Conservation (phyloP, 2,329 filamentous ascomycete genomes). For the Zymoseptoria crescenta region DNA sequence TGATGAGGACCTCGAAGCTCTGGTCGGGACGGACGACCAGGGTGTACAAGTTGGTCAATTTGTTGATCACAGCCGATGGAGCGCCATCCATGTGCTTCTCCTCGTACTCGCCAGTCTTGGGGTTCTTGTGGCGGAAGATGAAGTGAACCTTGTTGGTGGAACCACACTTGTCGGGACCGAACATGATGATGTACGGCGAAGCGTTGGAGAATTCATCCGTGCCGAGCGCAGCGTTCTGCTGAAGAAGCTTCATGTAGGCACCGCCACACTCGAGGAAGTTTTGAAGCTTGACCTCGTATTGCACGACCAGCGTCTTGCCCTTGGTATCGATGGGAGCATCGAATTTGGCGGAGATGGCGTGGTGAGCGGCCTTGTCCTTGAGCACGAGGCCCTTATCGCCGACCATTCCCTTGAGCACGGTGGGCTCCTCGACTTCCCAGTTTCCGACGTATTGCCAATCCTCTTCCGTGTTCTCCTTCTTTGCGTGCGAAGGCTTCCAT, state of each 20-base stretch:
- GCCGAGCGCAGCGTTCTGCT: slow-evolving; percentile 94
- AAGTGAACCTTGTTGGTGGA: slow-evolving; percentile 96
- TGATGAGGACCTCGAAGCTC: slow-evolving; percentile 85
- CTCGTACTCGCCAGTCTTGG: slow-evolving; percentile 98
- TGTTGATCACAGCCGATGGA: slow-evolving; percentile 78
- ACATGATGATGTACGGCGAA: slow-evolving; percentile 99
- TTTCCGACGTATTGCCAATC: slow-evolving; percentile 97
- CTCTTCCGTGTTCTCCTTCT: slow-evolving; percentile 82
- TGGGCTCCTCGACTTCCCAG: slow-evolving; percentile 94
- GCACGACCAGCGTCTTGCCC: slow-evolving; percentile 91
- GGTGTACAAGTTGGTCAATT: slow-evolving; percentile 92
- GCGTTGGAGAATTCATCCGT: slow-evolving; percentile 96
- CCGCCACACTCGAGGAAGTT: slow-evolving; percentile 95
- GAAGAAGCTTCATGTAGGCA: slow-evolving; percentile 97
- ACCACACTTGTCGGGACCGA: slow-evolving; percentile 98
- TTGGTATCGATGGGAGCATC: slow-evolving; percentile 94
- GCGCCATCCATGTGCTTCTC: slow-evolving; percentile 93
- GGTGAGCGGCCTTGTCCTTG: slow-evolving; percentile 96
- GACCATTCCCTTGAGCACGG: slow-evolving; percentile 81
- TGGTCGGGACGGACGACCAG: slow-evolving; percentile 95
- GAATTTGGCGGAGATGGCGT: slow-evolving; percentile 99
- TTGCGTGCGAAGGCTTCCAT: slow-evolving; percentile 93
- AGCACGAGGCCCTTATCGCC: slow-evolving; percentile 95
- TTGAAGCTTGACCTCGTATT: slow-evolving; percentile 99
- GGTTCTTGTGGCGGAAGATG: slow-evolving; percentile 99